These are phyloP conservation scores for Domatiomyces globalis DNA, from an alignment of 2,329 filamentous ascomycete species.

Conservation along the genomic window DNA sequence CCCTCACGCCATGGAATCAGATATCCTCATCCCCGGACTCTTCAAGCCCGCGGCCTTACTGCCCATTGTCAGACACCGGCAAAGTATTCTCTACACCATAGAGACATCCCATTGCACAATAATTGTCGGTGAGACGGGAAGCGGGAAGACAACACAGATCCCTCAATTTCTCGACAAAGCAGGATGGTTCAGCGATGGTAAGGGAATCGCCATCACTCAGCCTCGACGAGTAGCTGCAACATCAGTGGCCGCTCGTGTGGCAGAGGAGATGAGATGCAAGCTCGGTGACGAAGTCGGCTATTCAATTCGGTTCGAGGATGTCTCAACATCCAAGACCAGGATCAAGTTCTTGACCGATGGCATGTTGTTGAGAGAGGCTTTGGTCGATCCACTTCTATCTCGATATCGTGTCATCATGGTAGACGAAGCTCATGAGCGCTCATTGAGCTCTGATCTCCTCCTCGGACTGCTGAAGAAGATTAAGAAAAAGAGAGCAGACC, in stretches of 20 bases:
- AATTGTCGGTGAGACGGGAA: slow-evolving; percentile 85
- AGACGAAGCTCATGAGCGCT: slow-evolving; percentile 90
- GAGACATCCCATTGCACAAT: slow-evolving; percentile 76
- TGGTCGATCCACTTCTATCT: slow-evolving; percentile 81
- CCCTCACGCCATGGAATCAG: slow-evolving; percentile 22
- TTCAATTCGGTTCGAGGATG: slow-evolving; percentile 82
- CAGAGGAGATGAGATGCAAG: slow-evolving; percentile 74
- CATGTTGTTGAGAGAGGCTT: slow-evolving; percentile 73
- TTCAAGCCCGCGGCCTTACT: slow-evolving; percentile 74
- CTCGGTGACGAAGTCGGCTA: slow-evolving; percentile 86
- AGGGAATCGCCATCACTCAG: slow-evolving; percentile 80
- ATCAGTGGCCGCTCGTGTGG: slow-evolving; percentile 74
- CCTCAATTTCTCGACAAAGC: slow-evolving; percentile 79
- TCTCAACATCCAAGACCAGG: slow-evolving; percentile 66
- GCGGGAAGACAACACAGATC: slow-evolving; percentile 89
- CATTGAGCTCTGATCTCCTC: slow-evolving; percentile 79
- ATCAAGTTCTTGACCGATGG: slow-evolving; percentile 97
- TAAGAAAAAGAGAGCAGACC: slow-evolving; percentile 58
- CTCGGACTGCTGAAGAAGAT: slow-evolving; percentile 89
- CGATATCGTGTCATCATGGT: slow-evolving; percentile 95
- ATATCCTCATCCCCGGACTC: slow-evolving; percentile 56
- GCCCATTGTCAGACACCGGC: slow-evolving; percentile 71
- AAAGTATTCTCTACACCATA: slow-evolving; percentile 69
- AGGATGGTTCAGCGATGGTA: slow-evolving; percentile 77
- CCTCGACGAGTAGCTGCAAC: slow-evolving; percentile 82